Conservation (phyloP, 345 rosid genomes). For the Lepidium africanum region DNA sequence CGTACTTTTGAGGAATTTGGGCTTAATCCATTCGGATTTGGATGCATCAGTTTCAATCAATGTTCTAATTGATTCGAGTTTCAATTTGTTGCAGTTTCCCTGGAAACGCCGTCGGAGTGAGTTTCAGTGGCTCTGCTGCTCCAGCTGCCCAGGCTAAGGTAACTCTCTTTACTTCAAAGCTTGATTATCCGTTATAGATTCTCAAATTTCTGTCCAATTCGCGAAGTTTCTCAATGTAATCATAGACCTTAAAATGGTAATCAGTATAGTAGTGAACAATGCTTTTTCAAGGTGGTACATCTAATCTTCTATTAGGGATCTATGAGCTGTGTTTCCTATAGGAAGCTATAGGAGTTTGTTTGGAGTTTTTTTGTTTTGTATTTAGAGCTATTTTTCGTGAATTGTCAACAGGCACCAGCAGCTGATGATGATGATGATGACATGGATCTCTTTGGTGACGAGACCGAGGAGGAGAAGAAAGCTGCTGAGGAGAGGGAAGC, state of each 20-base stretch:
- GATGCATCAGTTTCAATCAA: neutral
- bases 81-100: constrained; percentile 53
- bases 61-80: neutral
- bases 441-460: constrained; percentile 90
- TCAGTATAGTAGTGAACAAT: neutral
- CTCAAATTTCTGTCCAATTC: neutral
- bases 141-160: constrained; percentile 31
- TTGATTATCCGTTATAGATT: neutral
- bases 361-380: neutral
- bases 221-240: neutral
- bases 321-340: neutral
- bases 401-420: constrained; percentile 40
- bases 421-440: constrained; percentile 74
- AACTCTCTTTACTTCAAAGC: neutral
- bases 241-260: neutral
- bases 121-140: constrained; percentile 46
- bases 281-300: neutral
- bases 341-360: neutral
- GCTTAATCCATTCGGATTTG: neutral
- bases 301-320: neutral
- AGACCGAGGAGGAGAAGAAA: constrained; percentile 94
- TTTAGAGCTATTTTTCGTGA: neutral
- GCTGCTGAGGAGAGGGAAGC: constrained; percentile 89
- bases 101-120: constrained; percentile 77
- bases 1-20: neutral